Evolutionary conservation across 305 asterid genomes (phyloP).

Genomic region (Fraxinus dipetala): DNA sequence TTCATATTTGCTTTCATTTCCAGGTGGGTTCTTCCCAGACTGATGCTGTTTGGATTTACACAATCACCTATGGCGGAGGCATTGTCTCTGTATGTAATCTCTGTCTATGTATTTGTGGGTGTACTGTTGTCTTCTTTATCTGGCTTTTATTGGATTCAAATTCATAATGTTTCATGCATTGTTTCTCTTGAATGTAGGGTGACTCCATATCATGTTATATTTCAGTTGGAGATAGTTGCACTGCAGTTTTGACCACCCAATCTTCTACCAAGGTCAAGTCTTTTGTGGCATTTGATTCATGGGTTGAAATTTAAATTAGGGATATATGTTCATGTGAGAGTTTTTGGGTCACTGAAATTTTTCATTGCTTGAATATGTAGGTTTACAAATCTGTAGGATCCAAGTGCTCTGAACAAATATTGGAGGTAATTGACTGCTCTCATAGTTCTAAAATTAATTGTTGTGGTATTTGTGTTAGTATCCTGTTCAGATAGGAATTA

Average conservation of each 20-base stretch:
- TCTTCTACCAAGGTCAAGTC: constrained; percentile 83
- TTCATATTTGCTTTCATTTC: constrained; percentile 7
- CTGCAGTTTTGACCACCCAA: constrained; percentile 86
- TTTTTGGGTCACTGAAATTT: background rate
- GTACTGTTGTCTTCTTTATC: background rate
- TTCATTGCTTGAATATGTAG: constrained; percentile 37
- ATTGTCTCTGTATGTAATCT: constrained; percentile 66
- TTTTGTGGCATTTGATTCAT: background rate
- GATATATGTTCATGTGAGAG: background rate
- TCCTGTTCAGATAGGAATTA: background rate
- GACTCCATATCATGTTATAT: constrained; percentile 62
- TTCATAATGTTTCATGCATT: background rate
- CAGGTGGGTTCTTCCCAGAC: constrained; percentile 70
- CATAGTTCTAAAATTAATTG: background rate
- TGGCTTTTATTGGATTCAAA: background rate
- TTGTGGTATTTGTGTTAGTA: background rate
- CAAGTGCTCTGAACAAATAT: constrained; percentile 57
- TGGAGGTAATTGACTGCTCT: constrained; percentile 55
- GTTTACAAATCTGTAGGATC: constrained; percentile 73
- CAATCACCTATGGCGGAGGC: constrained; percentile 90
- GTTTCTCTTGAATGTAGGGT: constrained; percentile 44
- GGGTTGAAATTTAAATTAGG: background rate
- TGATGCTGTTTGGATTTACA: constrained; percentile 93
- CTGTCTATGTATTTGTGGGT: background rate
- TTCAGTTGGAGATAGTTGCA: constrained; percentile 63